These are phyloP conservation scores for Alloascoidea hylecoeti DNA, from an alignment of 805 yeast genomes.

Conservation along the genomic window DNA sequence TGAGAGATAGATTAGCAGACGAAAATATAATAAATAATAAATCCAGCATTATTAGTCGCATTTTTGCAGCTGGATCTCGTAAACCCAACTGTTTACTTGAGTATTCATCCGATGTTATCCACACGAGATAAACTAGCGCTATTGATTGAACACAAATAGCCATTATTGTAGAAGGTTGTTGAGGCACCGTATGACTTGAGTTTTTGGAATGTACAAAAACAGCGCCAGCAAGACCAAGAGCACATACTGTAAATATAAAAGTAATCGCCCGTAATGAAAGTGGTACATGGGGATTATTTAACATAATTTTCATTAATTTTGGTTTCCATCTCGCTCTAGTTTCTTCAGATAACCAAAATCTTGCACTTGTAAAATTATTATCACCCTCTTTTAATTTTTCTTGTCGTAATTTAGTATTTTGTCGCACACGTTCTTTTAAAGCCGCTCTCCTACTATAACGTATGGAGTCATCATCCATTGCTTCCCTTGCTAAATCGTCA, in stretches of 20 bases:
- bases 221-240: conserved; percentile 62
- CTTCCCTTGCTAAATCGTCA: background rate
- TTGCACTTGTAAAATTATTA: background rate
- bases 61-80: conserved; percentile 58
- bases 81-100: conserved; percentile 67
- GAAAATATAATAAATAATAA: conserved; percentile 63
- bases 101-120: conserved; percentile 67
- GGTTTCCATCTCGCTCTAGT: conserved; percentile 30
- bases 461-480: background rate
- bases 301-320: conserved; percentile 38
- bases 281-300: conserved; percentile 73
- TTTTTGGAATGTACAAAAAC: conserved; percentile 15
- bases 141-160: conserved; percentile 60
- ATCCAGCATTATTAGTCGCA: conserved; percentile 49
- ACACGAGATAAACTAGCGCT: conserved; percentile 50
- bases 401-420: background rate
- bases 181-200: conserved; percentile 18
- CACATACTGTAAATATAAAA: conserved; percentile 42
- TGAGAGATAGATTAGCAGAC: conserved; percentile 58
- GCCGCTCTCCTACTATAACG: background rate
- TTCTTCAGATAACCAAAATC: conserved; percentile 1
- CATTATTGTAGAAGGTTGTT: conserved; percentile 72
- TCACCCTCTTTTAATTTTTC: background rate
- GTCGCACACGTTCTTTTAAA: background rate
- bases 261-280: conserved; percentile 53